These are phyloP conservation scores for Adansonia rubrostipa DNA, from an alignment of 441 rosid genomes.

Conservation along the genomic window DNA sequence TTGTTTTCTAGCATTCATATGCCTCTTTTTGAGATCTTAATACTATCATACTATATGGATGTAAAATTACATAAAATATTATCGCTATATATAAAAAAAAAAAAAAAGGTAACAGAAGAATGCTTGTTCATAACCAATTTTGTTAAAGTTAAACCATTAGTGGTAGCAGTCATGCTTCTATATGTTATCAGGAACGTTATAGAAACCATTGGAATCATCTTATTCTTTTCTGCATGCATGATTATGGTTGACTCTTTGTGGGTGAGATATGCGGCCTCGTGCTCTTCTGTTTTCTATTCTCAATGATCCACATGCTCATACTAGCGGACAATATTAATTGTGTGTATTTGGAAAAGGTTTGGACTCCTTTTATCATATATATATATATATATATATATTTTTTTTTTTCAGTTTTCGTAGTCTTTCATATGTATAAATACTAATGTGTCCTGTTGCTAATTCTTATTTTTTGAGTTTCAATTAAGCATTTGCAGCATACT, in stretches of 20 bases:
- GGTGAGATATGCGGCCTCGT: too few relatives aligned
- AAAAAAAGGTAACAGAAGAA: not conserved
- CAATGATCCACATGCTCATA: not conserved
- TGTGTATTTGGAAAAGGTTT: not conserved
- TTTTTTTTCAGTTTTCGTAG: not conserved
- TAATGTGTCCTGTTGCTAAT: not conserved
- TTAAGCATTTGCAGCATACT: not conserved
- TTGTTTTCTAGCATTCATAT: not conserved
- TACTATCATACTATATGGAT: not conserved
- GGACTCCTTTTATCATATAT: not conserved
- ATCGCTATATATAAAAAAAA: not conserved
- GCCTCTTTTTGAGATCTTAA: slow-evolving; percentile 4
- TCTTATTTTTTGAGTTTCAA: not conserved
- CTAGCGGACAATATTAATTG: not conserved
- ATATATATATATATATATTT: too few relatives aligned
- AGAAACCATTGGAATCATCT: not conserved
- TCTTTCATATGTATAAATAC: not conserved
- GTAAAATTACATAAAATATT: not conserved
- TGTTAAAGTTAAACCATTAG: too few relatives aligned
- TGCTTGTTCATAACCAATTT: too few relatives aligned
- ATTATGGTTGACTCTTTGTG: too few relatives aligned
- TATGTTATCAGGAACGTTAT: not conserved
- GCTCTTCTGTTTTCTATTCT: too few relatives aligned
- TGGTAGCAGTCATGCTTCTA: not conserved
- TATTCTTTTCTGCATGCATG: slow-evolving; percentile 8